A percentile compares a stretch with the other conserved stretches of the same genome.
These are phyloP conservation scores for Emydomyces testavorans DNA, from an alignment of 2,329 filamentous ascomycete genomes.

Conservation along the genomic window DNA sequence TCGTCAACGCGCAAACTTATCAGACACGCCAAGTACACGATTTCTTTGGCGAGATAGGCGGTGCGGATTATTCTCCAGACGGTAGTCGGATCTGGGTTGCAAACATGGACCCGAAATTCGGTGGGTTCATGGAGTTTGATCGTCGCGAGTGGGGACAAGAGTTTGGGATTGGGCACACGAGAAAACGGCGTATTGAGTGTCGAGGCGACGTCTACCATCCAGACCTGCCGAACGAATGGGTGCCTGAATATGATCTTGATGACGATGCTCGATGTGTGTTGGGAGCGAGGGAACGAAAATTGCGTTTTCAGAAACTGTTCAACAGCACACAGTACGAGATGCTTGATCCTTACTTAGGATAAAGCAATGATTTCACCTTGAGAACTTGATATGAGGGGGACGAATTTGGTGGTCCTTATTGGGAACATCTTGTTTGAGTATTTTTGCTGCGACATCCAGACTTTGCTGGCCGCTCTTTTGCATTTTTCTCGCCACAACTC, in stretches of 20 bases:
- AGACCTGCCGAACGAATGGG: conserved; percentile 31
- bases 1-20: conserved; percentile 37
- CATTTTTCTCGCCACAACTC: not conserved
- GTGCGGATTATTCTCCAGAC: conserved; percentile 34
- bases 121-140: conserved; percentile 37
- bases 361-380: not conserved
- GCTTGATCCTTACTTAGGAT: conserved; percentile 12
- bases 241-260: conserved; percentile 26
- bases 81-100: conserved; percentile 35
- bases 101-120: conserved; percentile 34
- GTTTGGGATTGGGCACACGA: conserved; percentile 21
- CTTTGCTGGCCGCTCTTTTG: not conserved
- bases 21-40: conserved; percentile 34
- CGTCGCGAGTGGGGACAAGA: conserved; percentile 29
- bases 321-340: conserved; percentile 9
- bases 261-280: conserved; percentile 29
- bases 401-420: conserved; percentile 7
- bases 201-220: conserved; percentile 18
- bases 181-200: conserved; percentile 13
- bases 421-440: conserved; percentile 9
- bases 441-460: not conserved
- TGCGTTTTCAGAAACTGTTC: conserved; percentile 29
- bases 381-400: not conserved
- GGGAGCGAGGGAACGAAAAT: conserved; percentile 25
- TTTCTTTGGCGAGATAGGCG: conserved; percentile 38